Conservation (phyloP, 2,329 filamentous ascomycete genomes). For the Thelonectria discophora region DNA sequence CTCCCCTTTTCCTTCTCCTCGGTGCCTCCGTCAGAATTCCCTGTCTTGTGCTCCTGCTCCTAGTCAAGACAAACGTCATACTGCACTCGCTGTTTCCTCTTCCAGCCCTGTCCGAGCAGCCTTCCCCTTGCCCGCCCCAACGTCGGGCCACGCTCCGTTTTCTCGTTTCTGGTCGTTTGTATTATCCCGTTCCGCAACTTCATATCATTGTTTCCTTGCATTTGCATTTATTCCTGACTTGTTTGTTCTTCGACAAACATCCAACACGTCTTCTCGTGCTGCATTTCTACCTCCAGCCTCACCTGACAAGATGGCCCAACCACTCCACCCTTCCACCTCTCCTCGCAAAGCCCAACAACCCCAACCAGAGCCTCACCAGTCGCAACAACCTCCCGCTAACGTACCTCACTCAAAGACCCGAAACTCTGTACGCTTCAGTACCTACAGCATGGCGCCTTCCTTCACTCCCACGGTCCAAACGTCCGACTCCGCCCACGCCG, state of each 20-base stretch:
- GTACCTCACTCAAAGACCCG: slow-evolving; percentile 53
- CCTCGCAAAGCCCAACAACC: slow-evolving; percentile 20
- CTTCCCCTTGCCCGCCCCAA: too few species aligned
- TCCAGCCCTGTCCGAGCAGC: neutral
- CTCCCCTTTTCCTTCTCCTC: slow-evolving; percentile 20
- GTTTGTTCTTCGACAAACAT: slow-evolving; percentile 19
- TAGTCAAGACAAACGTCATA: slow-evolving; percentile 12
- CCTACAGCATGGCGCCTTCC: slow-evolving; percentile 67
- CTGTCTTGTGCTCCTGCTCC: neutral
- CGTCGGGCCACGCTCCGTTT: neutral
- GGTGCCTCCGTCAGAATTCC: slow-evolving; percentile 13
- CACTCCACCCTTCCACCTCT: slow-evolving; percentile 20
- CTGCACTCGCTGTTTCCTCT: slow-evolving; percentile 19
- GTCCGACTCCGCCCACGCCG: slow-evolving; percentile 63
- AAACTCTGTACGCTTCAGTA: slow-evolving; percentile 66
- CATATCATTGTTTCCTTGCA: neutral
- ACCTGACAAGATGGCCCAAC: slow-evolving; percentile 34
- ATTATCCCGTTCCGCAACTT: neutral
- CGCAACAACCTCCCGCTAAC: slow-evolving; percentile 23
- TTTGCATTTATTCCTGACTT: neutral
- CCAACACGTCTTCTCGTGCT: slow-evolving; percentile 1
- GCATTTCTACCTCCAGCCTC: slow-evolving; percentile 14
- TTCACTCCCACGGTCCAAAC: slow-evolving; percentile 66
- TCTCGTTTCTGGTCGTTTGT: slow-evolving; percentile 1
- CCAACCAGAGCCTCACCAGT: slow-evolving; percentile 23